phyloP scores from a whole-genome alignment of 306 rosid species.

The Potentilla sterilis region DNA sequence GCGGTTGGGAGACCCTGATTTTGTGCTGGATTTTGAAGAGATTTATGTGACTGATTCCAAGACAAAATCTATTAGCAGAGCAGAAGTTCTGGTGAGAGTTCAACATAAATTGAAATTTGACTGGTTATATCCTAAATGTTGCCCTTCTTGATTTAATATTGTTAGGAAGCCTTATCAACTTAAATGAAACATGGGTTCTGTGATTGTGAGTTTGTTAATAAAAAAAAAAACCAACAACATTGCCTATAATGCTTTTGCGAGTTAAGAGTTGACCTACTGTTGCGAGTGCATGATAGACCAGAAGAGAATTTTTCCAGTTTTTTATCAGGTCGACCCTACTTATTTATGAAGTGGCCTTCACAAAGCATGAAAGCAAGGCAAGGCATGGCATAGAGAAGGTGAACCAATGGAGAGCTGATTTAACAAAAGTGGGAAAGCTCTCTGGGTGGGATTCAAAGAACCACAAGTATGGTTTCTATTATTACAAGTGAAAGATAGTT shows the following conservation, averaged over 20 bases:
- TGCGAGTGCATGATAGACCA: no score
- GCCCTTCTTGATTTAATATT: not conserved
- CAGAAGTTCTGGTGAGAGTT: slow-evolving; percentile 69
- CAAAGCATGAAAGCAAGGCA: no score
- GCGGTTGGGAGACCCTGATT: slow-evolving; percentile 72
- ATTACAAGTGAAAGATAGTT: no score
- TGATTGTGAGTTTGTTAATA: not conserved
- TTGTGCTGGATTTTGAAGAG: slow-evolving; percentile 91
- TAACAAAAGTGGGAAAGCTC: no score
- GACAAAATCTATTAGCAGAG: slow-evolving; percentile 85
- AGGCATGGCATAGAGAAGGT: no score
- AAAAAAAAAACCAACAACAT: not conserved
- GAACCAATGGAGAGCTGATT: no score
- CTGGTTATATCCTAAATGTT: not conserved
- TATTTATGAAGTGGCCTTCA: no score
- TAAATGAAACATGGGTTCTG: not conserved
- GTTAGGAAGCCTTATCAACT: not conserved
- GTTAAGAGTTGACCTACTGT: not conserved
- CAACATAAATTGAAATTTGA: not conserved
- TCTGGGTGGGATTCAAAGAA: no score
- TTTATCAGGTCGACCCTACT: no score
- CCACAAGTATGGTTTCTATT: no score
- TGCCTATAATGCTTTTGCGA: not conserved
- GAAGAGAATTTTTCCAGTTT: no score
- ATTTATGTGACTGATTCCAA: slow-evolving; percentile 83